phyloP scores from a whole-genome alignment of 2,329 filamentous ascomycete genomes.

The Fusarium mundagurra region DNA sequence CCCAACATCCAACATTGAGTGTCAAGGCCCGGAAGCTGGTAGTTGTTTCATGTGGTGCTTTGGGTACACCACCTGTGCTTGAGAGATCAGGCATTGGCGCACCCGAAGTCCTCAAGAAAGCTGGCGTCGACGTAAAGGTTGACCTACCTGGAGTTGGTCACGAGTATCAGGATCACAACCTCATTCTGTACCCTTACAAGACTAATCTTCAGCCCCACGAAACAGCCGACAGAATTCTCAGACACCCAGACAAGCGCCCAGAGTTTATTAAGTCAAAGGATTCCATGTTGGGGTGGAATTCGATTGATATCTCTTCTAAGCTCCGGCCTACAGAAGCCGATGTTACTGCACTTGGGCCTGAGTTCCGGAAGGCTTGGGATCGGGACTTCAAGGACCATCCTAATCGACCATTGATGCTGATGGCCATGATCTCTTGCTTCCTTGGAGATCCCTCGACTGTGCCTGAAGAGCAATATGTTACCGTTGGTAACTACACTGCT shows the following conservation, averaged over 20 bases:
- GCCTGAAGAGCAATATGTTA: slow-evolving; percentile 59
- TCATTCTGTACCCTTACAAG: slow-evolving; percentile 62
- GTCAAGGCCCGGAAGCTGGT: slow-evolving; percentile 46
- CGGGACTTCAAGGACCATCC: slow-evolving; percentile 57
- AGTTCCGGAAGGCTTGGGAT: slow-evolving; percentile 65
- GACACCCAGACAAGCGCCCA: slow-evolving; percentile 57
- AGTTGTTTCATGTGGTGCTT: slow-evolving; percentile 55
- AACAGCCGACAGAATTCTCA: slow-evolving; percentile 61
- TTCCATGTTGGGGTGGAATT: slow-evolving; percentile 66
- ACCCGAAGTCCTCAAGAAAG: slow-evolving; percentile 56
- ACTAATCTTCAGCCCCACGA: slow-evolving; percentile 44
- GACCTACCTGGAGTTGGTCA: slow-evolving; percentile 63
- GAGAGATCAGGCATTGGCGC: slow-evolving; percentile 72
- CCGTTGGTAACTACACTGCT: slow-evolving; percentile 58
- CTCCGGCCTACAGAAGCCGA: slow-evolving; percentile 64
- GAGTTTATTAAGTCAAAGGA: slow-evolving; percentile 59
- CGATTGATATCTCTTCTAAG: slow-evolving; percentile 64
- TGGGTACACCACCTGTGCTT: slow-evolving; percentile 64
- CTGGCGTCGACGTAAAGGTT: slow-evolving; percentile 57
- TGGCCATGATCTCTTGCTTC: slow-evolving; percentile 49
- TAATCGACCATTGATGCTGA: slow-evolving; percentile 60
- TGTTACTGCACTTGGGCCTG: slow-evolving; percentile 60
- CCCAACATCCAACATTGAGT: slow-evolving; percentile 13
- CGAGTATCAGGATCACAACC: slow-evolving; percentile 65
- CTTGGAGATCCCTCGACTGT: slow-evolving; percentile 54